Base-by-base conservation (phyloP, 1,284 basidiomycete species). In the Thecaphora frezii region DNA sequence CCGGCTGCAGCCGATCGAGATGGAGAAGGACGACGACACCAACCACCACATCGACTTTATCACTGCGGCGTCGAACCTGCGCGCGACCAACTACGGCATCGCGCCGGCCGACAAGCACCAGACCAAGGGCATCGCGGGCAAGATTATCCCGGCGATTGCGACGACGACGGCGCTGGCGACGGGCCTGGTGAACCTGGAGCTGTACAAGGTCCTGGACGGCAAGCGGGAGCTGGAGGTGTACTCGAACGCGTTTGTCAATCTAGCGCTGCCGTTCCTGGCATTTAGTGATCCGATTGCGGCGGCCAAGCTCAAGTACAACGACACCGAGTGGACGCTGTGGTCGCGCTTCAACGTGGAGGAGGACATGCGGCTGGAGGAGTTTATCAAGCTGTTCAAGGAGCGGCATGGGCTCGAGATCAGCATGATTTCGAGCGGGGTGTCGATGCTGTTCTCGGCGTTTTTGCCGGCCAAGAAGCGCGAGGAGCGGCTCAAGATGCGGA, bases 1-100 rank as follows among this genome's bases (percentile, higher is more conserved):
- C 83, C 89, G 94, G 57, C 85, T 99, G 54, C 89, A 85, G 55
- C 91, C 96, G 4, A 92, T 94, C 51, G 93, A 97, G 77, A 98
- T 99, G 76, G 96, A 99, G 83, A 99, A 99, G 83, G 96, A 99
- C 79, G 94, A 98, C 76, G 96, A 99, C 80, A 87, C 87, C 40
- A 99, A 99, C 82, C 87, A 91, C 82, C 96, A 99, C 82, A 97
- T 99, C 78, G 96, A 97, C 82, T 98, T 98, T 81, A 97, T 99
- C 82, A 97, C 93, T 36, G 90, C 96, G 7, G 90, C 96, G 3
- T 97, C 94, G 47, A 99, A 99, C 83, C 84, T 98, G 61, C 90
- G 96, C 44, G 96, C 96, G 1, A 85, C 87, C 82, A 99, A 99
- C 83, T 99, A 99, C 82, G 88, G 84, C 66, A 98, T 99, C 78